These are phyloP conservation scores for Pleurotus tuoliensis DNA, from an alignment of 768 basidiomycete species.

Conservation along the genomic window DNA sequence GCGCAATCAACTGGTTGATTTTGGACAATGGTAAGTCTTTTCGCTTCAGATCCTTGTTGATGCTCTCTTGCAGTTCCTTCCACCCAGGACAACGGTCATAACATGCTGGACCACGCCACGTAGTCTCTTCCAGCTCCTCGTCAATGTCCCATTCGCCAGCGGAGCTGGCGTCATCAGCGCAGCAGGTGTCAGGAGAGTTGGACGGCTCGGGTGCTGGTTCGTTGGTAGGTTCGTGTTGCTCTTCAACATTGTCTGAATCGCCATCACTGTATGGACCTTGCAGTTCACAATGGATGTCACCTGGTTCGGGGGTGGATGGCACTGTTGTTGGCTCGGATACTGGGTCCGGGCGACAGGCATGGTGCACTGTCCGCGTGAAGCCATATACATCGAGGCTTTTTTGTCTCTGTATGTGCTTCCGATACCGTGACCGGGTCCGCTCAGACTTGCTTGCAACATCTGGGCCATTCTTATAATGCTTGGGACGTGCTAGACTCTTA, in stretches of 20 bases:
- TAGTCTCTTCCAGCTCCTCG: neutral
- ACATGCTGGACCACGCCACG: neutral
- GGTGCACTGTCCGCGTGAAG: neutral
- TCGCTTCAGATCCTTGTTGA: conserved; percentile 17
- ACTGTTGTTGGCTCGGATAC: too few relatives aligned
- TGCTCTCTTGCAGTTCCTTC: conserved; percentile 14
- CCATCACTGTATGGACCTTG: too few relatives aligned
- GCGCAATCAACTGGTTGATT: conserved; percentile 18
- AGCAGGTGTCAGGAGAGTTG: too few relatives aligned
- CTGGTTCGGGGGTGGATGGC: too few relatives aligned
- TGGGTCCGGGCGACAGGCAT: too few relatives aligned
- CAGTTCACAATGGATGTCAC: too few relatives aligned
- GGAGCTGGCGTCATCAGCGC: neutral
- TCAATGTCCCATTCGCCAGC: neutral
- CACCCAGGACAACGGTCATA: conserved; percentile 3
- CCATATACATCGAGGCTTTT: neutral
- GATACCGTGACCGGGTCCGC: neutral
- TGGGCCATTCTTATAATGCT: conserved; percentile 9
- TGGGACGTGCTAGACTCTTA: conserved; percentile 1
- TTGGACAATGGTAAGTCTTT: conserved; percentile 12
- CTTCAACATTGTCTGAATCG: too few relatives aligned
- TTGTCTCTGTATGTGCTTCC: neutral
- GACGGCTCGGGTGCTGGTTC: too few relatives aligned
- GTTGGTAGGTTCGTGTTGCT: too few relatives aligned
- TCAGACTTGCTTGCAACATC: conserved; percentile 10